Evolutionary conservation across 441 rosid genomes (phyloP), one percentile per base, ranked within the genome.

Genomic region (Erodium trifolium): DNA sequence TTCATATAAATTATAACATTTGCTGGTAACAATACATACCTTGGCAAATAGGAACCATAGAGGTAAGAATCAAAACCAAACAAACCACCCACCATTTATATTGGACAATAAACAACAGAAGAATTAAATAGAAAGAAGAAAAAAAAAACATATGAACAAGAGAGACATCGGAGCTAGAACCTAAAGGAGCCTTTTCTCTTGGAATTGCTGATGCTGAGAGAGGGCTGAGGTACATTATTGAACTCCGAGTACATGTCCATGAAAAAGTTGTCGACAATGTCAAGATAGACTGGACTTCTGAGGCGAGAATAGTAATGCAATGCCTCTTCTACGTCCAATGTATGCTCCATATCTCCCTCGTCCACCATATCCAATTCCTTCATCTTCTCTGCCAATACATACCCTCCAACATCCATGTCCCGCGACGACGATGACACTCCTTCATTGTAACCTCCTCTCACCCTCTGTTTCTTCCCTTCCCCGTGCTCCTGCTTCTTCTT

Each of bases 311-410:
- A 91, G 76, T 91, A 92, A 75, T 88, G 98, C 19, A 92, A 77
- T 35, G 97, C 98, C 69, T 94, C 99, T 83, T 94, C 98, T 6
- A 92, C 83, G 73, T 94, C 99, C 78, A 94, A 71, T 9, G 82
- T 89, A 72, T 90, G 88, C 45, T 94, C 98, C 66, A 86, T 74
- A 73, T 92, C 90, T 67, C 88, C 82, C 14, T 69, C 80, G 70
- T 87, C 87, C 76, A 84, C 77, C 92, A 82, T 82, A 73, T 90
- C 94, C 76, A 90, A 53, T 67, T 88, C 87, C 69, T 86, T 88
- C 84, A 92, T 84, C 84, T 87, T 94, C 74, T 79, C 72, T 6
- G 88, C 91, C 72, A 95, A 69, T 49, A 23, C 27, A 23, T 23
- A 23, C 27, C 27, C 27, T 23, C 27, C 27, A 55, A 65, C 82